Conservation (phyloP, 352 stramenopile genomes). For the Pythium monospermum region DNA sequence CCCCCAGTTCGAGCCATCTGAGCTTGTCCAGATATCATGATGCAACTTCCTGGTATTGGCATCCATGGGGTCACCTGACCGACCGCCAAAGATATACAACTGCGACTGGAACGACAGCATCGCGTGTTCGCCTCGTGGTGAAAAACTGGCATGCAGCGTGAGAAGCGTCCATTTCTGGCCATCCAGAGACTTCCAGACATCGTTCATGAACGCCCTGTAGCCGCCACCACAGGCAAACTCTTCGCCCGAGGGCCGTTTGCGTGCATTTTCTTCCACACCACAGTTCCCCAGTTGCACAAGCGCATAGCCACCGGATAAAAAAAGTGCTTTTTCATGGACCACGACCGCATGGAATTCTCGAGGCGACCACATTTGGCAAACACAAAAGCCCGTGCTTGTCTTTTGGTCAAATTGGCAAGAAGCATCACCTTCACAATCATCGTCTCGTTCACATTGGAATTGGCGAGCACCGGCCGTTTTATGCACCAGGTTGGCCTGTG, state of each 20-base stretch:
- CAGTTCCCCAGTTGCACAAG: constrained; percentile 59
- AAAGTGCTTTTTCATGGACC: constrained; percentile 38
- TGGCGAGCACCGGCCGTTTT: constrained; percentile 31
- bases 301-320: constrained; percentile 60
- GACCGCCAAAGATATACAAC: constrained; percentile 56
- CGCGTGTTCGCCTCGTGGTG: constrained; percentile 56
- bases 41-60: constrained; percentile 27
- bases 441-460: constrained; percentile 57
- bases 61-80: constrained; percentile 28
- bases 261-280: constrained; percentile 46
- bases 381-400: constrained; percentile 42
- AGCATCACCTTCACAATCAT: constrained; percentile 63
- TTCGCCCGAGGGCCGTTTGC: constrained; percentile 43
- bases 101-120: constrained; percentile 56
- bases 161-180: constrained; percentile 54
- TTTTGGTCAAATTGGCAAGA: constrained; percentile 44
- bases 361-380: constrained; percentile 75
- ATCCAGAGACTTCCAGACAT: constrained; percentile 65
- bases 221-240: constrained; percentile 62
- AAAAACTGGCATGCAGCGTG: constrained; percentile 34
- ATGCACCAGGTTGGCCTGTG: constrained; percentile 44
- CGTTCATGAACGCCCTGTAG: constrained; percentile 63
- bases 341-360: constrained; percentile 64
- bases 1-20: constrained; percentile 43
- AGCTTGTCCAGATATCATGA: constrained; percentile 69